phyloP scores from a whole-genome alignment of 2,329 filamentous ascomycete species.

The Acrocalymma vagum region DNA sequence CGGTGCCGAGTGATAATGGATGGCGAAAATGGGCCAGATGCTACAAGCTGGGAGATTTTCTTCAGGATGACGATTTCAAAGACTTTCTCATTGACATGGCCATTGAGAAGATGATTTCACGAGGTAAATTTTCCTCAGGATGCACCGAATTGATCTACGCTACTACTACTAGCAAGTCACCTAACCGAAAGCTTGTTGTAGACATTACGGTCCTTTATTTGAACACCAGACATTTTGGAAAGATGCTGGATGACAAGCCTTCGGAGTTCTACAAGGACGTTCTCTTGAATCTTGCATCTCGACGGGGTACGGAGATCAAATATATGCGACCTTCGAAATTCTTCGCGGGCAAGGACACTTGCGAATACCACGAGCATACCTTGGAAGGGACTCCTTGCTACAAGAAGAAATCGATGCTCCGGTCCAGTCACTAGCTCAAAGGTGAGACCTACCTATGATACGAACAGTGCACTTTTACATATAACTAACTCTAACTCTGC shows the following conservation, averaged over 20 bases:
- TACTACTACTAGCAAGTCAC: not conserved
- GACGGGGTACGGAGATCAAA: not conserved
- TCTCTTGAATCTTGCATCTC: not conserved
- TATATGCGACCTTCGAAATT: not conserved
- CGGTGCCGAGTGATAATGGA: too few relatives aligned
- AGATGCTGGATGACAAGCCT: not conserved
- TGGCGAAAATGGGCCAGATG: not conserved
- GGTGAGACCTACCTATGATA: too few relatives aligned
- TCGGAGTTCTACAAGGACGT: not conserved
- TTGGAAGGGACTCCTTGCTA: conserved; percentile 9
- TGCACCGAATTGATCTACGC: not conserved
- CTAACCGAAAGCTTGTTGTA: not conserved
- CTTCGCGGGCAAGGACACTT: not conserved
- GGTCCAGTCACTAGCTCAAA: too few relatives aligned
- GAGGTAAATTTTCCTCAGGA: not conserved
- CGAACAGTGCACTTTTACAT: too few relatives aligned
- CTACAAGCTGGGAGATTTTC: not conserved
- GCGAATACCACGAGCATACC: conserved; percentile 3
- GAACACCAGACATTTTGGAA: not conserved
- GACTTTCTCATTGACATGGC: conserved; percentile 6
- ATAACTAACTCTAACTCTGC: too few relatives aligned
- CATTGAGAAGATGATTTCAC: not conserved
- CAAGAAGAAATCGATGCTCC: conserved; percentile 4
- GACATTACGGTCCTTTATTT: not conserved
- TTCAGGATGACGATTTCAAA: conserved; percentile 1